phyloP scores from a whole-genome alignment of 2,329 filamentous ascomycete species.

The Alternaria postmessia region DNA sequence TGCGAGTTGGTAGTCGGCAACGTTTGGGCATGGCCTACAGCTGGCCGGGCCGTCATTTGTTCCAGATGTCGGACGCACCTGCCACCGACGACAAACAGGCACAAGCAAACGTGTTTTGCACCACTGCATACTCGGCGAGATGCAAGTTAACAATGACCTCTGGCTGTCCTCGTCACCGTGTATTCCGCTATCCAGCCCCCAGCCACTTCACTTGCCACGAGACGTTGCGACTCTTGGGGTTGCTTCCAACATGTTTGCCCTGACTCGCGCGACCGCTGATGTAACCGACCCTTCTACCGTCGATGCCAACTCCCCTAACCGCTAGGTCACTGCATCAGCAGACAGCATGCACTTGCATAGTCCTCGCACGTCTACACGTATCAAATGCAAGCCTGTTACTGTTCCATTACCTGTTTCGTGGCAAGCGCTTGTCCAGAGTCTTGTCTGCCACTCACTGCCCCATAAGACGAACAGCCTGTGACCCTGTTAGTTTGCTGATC shows the following conservation, averaged over 20 bases:
- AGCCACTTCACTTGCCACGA: neutral
- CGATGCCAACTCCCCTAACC: neutral
- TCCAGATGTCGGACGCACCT: constrained; percentile 25
- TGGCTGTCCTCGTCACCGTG: neutral
- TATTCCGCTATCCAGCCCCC: neutral
- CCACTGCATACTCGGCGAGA: neutral
- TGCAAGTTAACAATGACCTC: too few relatives aligned
- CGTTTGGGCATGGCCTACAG: constrained; percentile 29
- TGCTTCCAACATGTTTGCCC: neutral
- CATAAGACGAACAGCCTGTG: constrained; percentile 29
- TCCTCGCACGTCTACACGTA: constrained; percentile 1
- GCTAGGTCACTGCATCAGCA: constrained; percentile 2
- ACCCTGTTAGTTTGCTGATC: constrained; percentile 35
- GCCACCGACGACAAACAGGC: constrained; percentile 11
- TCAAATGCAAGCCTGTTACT: neutral
- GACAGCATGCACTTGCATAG: constrained; percentile 1
- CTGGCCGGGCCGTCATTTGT: constrained; percentile 33
- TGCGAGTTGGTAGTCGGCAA: constrained; percentile 29
- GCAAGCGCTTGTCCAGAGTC: constrained; percentile 3
- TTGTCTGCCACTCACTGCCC: constrained; percentile 18
- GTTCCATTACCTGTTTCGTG: constrained; percentile 10
- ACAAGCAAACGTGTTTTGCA: neutral
- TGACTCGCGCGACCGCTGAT: constrained; percentile 28
- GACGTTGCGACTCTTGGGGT: neutral
- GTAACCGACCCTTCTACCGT: constrained; percentile 10